Conservation (phyloP, 208 protist species). For the Angomonas ambiguus region DNA sequence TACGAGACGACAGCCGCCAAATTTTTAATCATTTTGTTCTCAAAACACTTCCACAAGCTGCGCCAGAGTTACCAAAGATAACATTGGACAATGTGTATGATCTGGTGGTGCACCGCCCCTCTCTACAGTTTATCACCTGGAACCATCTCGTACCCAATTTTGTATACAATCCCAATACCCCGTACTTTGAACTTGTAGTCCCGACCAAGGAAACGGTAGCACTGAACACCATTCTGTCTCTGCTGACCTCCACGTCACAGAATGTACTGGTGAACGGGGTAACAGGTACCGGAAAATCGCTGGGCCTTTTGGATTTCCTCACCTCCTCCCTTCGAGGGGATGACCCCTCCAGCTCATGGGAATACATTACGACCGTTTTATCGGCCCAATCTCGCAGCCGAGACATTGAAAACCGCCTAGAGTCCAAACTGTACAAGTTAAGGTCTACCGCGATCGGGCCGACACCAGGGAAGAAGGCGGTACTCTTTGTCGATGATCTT, state of each 20-base stretch:
- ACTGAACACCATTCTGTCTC: slow-evolving; percentile 72
- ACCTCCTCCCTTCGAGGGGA: slow-evolving; percentile 54
- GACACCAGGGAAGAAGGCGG: slow-evolving; percentile 81
- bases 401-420: slow-evolving; percentile 92
- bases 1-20: slow-evolving; percentile 83
- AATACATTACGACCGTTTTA: slow-evolving; percentile 89
- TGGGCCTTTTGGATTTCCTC: slow-evolving; percentile 72
- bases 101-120: slow-evolving; percentile 89
- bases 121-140: slow-evolving; percentile 88
- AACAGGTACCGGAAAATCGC: slow-evolving; percentile 95
- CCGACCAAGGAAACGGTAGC: slow-evolving; percentile 92
- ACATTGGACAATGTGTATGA: slow-evolving; percentile 84
- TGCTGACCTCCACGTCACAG: slow-evolving; percentile 66
- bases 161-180: slow-evolving; percentile 64
- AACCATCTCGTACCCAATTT: slow-evolving; percentile 90
- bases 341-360: slow-evolving; percentile 73
- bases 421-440: slow-evolving; percentile 93
- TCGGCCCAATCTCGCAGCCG: slow-evolving; percentile 90
- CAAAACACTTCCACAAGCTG: slow-evolving; percentile 48
- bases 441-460: slow-evolving; percentile 85
- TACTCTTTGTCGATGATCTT: slow-evolving; percentile 95
- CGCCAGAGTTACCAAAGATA: slow-evolving; percentile 41
- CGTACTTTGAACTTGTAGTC: slow-evolving; percentile 95
- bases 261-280: slow-evolving; percentile 92
- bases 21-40: slow-evolving; percentile 85